Evolutionary conservation across 805 yeast species (phyloP), one percentile per base, ranked within the genome.

Genomic region (Candida glaebosa): DNA sequence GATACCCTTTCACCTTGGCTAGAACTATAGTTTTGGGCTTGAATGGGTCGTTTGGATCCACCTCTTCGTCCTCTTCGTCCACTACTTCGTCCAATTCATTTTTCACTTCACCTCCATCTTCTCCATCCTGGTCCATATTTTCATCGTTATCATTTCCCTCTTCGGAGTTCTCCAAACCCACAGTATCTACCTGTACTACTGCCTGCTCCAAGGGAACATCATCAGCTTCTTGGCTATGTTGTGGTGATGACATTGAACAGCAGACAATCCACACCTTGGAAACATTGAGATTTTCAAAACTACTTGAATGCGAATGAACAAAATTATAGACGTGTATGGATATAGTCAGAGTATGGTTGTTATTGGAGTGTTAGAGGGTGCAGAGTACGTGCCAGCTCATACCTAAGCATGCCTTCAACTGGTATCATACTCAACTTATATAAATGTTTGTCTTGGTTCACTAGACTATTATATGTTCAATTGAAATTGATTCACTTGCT

Each of bases 1-100:
- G 86, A 56, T 81, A 87, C 6, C 95, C 95, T 54, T 86, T 87
- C 37, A 87, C 80, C 60, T 87, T 87, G 5, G 93, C 93, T 18
- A 87, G 69, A 1, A 87, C 66, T 17, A 56, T 38, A 7, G 54
- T 35, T 16, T 39, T 47, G 16, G 58, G 57, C 12, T 40, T 42
- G 18, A 18, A 48, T 25, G 31, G 39, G 32, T 38, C 40, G 10
- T 43, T 35, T 22, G 18, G 34, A 28, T 38, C 36, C 5, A 17
- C 38, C 26, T 38, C 22, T 4, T 19, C 31, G 10, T 34, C 24
- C 31, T 30, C 25, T 39, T 39, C 26, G n/a, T 37, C 37, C 3
- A 20, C 18, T n/a, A n/a, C 28, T n/a, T 28, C 40, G 12, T 38
- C 28, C 17, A 10, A 5, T 14, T 31, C 34, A 20, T 30, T 17